Conservation (phyloP, 2,329 filamentous ascomycete species). For the Aspergillus alliaceus region DNA sequence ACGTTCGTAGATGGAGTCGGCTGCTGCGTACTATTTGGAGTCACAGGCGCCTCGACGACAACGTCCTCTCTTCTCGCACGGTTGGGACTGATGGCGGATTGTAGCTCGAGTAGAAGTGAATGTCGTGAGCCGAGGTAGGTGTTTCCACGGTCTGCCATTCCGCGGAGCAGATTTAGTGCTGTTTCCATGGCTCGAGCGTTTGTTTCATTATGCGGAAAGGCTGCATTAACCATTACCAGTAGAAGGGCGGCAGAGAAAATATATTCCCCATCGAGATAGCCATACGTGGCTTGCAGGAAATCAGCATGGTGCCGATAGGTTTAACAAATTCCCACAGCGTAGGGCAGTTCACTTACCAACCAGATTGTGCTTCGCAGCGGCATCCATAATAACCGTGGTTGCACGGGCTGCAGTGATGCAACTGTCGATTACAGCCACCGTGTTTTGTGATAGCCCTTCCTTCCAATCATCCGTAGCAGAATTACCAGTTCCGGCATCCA, state of each 20-base stretch:
- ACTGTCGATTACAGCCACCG: slow-evolving; percentile 53
- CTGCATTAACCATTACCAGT: slow-evolving; percentile 56
- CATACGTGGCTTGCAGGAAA: slow-evolving; percentile 50
- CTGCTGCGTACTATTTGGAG: slow-evolving; percentile 18
- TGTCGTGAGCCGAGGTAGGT: slow-evolving; percentile 48
- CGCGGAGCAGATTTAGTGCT: slow-evolving; percentile 47
- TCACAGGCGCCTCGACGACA: slow-evolving; percentile 7
- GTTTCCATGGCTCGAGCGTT: slow-evolving; percentile 49
- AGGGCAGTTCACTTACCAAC: slow-evolving; percentile 41
- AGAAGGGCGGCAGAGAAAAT: slow-evolving; percentile 56
- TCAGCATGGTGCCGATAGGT: not conserved
- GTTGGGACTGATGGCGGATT: slow-evolving; percentile 27
- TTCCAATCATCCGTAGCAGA: slow-evolving; percentile 47
- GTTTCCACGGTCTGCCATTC: slow-evolving; percentile 56
- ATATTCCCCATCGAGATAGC: slow-evolving; percentile 60
- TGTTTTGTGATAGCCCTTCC: slow-evolving; percentile 49
- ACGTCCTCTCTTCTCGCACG: slow-evolving; percentile 4
- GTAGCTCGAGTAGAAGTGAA: slow-evolving; percentile 39
- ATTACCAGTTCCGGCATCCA: slow-evolving; percentile 37
- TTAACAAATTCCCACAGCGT: not conserved
- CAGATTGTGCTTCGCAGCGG: slow-evolving; percentile 51
- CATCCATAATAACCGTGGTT: slow-evolving; percentile 51
- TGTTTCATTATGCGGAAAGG: slow-evolving; percentile 48
- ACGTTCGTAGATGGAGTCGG: slow-evolving; percentile 7
- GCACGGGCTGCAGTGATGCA: slow-evolving; percentile 53